A percentile compares a stretch with the other conserved stretches of the same genome.
phyloP scores from a whole-genome alignment of 805 yeast genomes.

The Spathaspora gorwiae region DNA sequence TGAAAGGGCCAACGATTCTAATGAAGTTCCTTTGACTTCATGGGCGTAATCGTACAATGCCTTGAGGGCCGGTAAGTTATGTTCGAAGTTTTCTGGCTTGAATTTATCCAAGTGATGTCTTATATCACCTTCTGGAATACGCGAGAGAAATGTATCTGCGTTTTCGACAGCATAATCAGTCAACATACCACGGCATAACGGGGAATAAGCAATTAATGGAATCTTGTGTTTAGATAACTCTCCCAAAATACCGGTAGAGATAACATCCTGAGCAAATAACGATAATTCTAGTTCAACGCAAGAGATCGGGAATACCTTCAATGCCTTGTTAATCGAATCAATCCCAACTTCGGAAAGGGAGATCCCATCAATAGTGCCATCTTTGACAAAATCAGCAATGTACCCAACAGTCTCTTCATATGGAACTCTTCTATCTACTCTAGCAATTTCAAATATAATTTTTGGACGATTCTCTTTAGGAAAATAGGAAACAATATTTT shows the following conservation, averaged over 20 bases:
- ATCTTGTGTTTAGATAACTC: conserved; percentile 54
- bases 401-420: conserved; percentile 55
- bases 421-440: conserved; percentile 57
- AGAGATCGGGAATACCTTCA: conserved; percentile 50
- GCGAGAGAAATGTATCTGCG: conserved; percentile 26
- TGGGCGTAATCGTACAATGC: conserved; percentile 49
- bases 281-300: conserved; percentile 80
- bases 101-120: conserved; percentile 53
- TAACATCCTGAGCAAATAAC: conserved; percentile 58
- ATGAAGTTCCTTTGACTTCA: conserved; percentile 42
- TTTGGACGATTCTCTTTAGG: conserved; percentile 30
- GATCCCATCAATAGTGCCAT: conserved; percentile 64
- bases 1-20: conserved; percentile 48
- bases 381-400: conserved; percentile 54
- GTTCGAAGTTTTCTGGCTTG: conserved; percentile 48
- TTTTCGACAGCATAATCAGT: conserved; percentile 54
- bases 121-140: conserved; percentile 54
- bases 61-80: conserved; percentile 49
- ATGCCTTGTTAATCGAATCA: conserved; percentile 56
- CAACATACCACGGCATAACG: conserved; percentile 73
- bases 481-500: conserved; percentile 30
- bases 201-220: conserved; percentile 77
- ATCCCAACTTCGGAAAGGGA: conserved; percentile 73
- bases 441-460: conserved; percentile 62
- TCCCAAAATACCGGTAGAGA: conserved; percentile 58